Evolutionary conservation across 2,329 filamentous ascomycete species (phyloP), one percentile per base, ranked within the genome.

Genomic region (Phaeosphaeriaceae sp.): DNA sequence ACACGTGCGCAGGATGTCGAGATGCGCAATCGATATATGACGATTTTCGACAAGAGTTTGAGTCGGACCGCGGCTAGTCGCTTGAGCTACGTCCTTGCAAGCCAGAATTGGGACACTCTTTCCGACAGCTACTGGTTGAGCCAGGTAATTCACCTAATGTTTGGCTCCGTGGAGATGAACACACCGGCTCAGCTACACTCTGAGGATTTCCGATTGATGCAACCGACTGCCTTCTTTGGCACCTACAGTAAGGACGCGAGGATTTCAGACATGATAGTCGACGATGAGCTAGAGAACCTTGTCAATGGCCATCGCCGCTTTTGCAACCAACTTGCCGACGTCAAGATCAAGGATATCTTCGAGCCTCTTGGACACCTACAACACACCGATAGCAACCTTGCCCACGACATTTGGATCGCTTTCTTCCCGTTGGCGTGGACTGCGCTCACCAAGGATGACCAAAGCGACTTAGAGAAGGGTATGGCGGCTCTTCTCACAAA

Each of bases 71-170:
- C 92, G 1, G 95, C 89, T 65, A 90, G 90, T 49, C 87, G 95
- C 30, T 81, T 99, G 32, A 88, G 88, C 51, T 97, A 97, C 74
- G 88, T 97, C 3, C 83, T 99, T 46, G 87, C 87, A 0, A 88
- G 89, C 18, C 95, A 99, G 71, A 97, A 97, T 63, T 99, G 94
- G 94, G 93, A 97, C 70, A 95, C 90, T 0, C 80, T 99, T 39
- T 87, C 86, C 2, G 94, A 99, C 63, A 96, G 90, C 1, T 99
- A 96, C 77, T 99, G 95, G 95, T 79, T 99, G 41, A 88, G 92
- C 33, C 94, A 99, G 74, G 93, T 95, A 28, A 92, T 92, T 15
- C 94, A 99, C 66, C 81, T 99, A 33, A 84, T 99, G 47, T 85
- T 99, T 57, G 92, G 94, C 13, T 92, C 90, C 6, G 83, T 97